Conservation (phyloP, 352 stramenopile species). For the Phytophthora pluvialis region DNA sequence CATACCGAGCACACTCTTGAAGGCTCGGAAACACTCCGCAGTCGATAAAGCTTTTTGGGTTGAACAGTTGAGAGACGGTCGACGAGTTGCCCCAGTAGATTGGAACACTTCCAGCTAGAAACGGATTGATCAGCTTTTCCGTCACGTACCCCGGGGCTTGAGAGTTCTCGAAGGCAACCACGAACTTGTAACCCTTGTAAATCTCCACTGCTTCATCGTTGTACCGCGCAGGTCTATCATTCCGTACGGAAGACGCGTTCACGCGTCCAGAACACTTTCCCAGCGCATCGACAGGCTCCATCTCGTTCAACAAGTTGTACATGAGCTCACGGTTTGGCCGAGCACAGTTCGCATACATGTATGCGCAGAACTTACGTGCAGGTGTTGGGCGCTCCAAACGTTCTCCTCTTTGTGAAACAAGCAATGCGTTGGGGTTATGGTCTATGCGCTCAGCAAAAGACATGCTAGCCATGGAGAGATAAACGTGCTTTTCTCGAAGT, state of each 20-base stretch:
- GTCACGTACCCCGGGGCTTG: constrained; percentile 50
- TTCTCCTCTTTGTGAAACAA: constrained; percentile 5
- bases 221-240: constrained; percentile 4
- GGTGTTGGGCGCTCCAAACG: background rate
- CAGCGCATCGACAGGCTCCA: constrained; percentile 48
- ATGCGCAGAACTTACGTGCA: constrained; percentile 41
- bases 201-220: constrained; percentile 38
- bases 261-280: constrained; percentile 36
- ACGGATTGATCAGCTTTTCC: constrained; percentile 66
- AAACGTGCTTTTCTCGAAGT: constrained; percentile 20
- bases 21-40: constrained; percentile 43
- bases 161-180: constrained; percentile 46
- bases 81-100: constrained; percentile 56
- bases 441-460: constrained; percentile 43
- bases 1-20: constrained; percentile 38
- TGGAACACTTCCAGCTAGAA: constrained; percentile 54
- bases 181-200: constrained; percentile 54
- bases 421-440: constrained; percentile 33
- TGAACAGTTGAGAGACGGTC: constrained; percentile 39
- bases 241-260: too few species aligned
- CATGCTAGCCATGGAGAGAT: constrained; percentile 38
- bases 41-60: constrained; percentile 51
- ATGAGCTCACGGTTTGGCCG: constrained; percentile 46
- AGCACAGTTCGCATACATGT: constrained; percentile 49
- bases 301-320: constrained; percentile 43